Percentiles rank a stretch among this genome's conserved stretches.
Conservation (phyloP, 2,329 filamentous ascomycete species). For the Paecilomyces niveus region DNA sequence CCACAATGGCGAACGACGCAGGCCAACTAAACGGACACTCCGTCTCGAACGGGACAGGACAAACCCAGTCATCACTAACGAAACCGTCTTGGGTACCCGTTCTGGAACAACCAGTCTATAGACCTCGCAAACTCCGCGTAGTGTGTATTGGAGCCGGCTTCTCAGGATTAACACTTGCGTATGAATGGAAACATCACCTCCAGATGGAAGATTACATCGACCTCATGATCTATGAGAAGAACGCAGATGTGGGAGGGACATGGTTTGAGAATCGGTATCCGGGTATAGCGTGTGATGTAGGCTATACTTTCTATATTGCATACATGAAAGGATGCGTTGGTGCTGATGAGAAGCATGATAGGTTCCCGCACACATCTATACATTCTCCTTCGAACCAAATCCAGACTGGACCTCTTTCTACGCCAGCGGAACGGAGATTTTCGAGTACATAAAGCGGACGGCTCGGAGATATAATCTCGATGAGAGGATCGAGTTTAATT, state of each 20-base stretch:
- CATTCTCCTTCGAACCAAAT: constrained; percentile 37
- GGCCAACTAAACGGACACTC: too few species aligned
- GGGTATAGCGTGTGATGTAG: constrained; percentile 31
- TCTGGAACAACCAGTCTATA: neutral
- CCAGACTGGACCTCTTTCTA: constrained; percentile 38
- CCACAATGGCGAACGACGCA: too few species aligned
- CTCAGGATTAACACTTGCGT: constrained; percentile 31
- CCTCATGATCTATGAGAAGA: constrained; percentile 21
- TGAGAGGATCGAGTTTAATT: constrained; percentile 29
- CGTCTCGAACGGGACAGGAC: too few species aligned
- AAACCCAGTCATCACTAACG: too few species aligned
- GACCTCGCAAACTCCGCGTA: constrained; percentile 9
- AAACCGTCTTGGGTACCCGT: neutral
- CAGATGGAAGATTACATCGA: constrained; percentile 19
- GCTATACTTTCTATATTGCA: neutral
- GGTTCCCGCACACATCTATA: constrained; percentile 30
- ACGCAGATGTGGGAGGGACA: constrained; percentile 23
- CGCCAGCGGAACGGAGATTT: constrained; percentile 34
- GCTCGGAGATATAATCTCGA: constrained; percentile 34
- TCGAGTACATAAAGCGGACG: constrained; percentile 33
- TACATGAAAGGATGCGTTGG: neutral
- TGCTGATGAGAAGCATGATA: neutral
- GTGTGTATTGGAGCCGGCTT: constrained; percentile 20
- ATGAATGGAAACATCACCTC: constrained; percentile 30
- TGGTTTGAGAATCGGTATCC: constrained; percentile 27